Evolutionary conservation across 352 stramenopile species (phyloP).

Genomic region (Pythium aristosporum): DNA sequence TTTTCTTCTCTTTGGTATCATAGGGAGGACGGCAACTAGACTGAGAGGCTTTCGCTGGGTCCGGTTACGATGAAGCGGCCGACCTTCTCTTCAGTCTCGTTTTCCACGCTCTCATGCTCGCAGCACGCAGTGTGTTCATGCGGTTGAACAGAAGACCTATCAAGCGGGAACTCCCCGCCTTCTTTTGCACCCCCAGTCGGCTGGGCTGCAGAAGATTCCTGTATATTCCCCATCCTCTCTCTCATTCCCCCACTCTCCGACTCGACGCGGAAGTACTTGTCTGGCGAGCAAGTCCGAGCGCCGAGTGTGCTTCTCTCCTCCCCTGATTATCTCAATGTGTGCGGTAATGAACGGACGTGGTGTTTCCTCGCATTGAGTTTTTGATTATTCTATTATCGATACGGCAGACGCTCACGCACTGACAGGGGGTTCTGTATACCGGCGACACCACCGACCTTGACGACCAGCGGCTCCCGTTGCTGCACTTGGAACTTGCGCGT

Average conservation of each 20-base stretch:
- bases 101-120: not conserved
- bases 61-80: not conserved
- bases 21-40: constrained; percentile 31
- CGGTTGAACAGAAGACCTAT: not conserved
- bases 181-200: constrained; percentile 10
- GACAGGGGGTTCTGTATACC: constrained; percentile 45
- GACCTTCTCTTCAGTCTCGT: not conserved
- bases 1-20: not conserved
- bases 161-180: not conserved
- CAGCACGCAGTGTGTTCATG: constrained; percentile 1
- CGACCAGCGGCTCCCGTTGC: constrained; percentile 32
- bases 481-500: constrained; percentile 52
- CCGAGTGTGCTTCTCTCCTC: constrained; percentile 4
- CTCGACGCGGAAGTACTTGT: constrained; percentile 16
- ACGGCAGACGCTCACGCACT: constrained; percentile 47
- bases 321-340: constrained; percentile 7
- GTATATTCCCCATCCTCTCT: constrained; percentile 9
- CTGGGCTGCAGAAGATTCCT: constrained; percentile 1
- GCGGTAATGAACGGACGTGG: constrained; percentile 27
- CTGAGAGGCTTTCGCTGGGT: not conserved
- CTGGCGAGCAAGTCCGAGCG: constrained; percentile 14
- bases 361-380: constrained; percentile 2
- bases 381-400: constrained; percentile 35
- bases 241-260: constrained; percentile 4
- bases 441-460: constrained; percentile 32